Conservation (phyloP, 2,329 filamentous ascomycete genomes). For the Mycosphaerella arachidis region DNA sequence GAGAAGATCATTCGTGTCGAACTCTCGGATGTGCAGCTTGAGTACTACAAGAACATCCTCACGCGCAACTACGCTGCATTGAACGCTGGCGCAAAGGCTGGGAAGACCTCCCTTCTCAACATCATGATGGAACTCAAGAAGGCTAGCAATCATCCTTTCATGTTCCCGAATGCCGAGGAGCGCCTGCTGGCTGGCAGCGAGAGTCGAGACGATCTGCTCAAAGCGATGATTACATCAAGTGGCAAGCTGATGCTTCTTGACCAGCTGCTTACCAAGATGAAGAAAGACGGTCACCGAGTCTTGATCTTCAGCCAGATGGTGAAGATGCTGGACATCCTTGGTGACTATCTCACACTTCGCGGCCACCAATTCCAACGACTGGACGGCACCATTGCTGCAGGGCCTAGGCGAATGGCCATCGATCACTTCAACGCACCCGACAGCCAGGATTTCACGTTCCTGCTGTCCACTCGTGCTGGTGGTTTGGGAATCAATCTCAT, state of each 20-base stretch:
- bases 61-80: constrained; percentile 94
- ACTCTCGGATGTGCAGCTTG: constrained; percentile 89
- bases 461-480: constrained; percentile 90
- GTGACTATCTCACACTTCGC: constrained; percentile 85
- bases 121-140: constrained; percentile 99
- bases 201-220: constrained; percentile 83
- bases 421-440: constrained; percentile 98
- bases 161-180: constrained; percentile 92
- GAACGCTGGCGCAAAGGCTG: constrained; percentile 81
- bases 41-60: constrained; percentile 98
- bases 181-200: constrained; percentile 72
- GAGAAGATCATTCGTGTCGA: constrained; percentile 99
- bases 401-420: constrained; percentile 84
- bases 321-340: constrained; percentile 93
- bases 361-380: constrained; percentile 95
- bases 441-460: constrained; percentile 93
- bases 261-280: constrained; percentile 88
- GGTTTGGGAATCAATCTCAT: constrained; percentile 98
- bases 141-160: constrained; percentile 96
- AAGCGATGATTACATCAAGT: constrained; percentile 90
- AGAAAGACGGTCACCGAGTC: constrained; percentile 88
- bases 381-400: constrained; percentile 89
- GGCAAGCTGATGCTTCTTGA: constrained; percentile 99
- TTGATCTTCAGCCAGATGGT: constrained; percentile 99
- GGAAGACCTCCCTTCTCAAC: constrained; percentile 92